Evolutionary conservation across 129 eudicot genomes (phyloP).

Genomic region (Cynara cardunculus): DNA sequence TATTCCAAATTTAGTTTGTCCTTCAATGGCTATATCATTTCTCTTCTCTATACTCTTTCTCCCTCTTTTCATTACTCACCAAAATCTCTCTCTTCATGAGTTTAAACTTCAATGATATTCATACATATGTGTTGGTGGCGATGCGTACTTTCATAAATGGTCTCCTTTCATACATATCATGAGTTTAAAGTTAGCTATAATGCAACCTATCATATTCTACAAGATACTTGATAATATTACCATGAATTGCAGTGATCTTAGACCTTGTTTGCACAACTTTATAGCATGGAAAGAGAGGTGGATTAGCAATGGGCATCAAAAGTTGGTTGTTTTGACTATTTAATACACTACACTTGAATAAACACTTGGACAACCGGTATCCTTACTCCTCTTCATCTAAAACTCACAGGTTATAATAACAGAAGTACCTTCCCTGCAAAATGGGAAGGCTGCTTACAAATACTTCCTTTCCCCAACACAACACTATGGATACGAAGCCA

Average conservation of each 20-base stretch:
- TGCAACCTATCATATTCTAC: neutral
- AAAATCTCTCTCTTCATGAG: neutral
- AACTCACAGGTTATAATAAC: neutral
- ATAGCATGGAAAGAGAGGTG: neutral
- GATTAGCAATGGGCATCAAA: neutral
- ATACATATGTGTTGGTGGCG: neutral
- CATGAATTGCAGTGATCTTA: neutral
- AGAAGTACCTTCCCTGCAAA: neutral
- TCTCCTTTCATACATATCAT: neutral
- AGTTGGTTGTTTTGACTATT: neutral
- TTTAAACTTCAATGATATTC: neutral
- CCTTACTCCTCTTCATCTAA: neutral
- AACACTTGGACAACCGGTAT: neutral
- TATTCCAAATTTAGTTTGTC: neutral
- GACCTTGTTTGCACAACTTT: neutral
- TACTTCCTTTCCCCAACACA: neutral
- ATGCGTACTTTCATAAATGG: neutral
- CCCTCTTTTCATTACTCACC: neutral
- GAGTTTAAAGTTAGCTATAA: neutral
- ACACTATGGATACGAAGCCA: neutral
- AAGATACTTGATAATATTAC: neutral
- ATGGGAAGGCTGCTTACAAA: neutral
- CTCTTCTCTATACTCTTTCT: neutral
- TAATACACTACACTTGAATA: neutral
- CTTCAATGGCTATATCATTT: neutral